Evolutionary conservation across 2,329 filamentous ascomycete genomes (phyloP).

Genomic region (Colletotrichum aenigma): DNA sequence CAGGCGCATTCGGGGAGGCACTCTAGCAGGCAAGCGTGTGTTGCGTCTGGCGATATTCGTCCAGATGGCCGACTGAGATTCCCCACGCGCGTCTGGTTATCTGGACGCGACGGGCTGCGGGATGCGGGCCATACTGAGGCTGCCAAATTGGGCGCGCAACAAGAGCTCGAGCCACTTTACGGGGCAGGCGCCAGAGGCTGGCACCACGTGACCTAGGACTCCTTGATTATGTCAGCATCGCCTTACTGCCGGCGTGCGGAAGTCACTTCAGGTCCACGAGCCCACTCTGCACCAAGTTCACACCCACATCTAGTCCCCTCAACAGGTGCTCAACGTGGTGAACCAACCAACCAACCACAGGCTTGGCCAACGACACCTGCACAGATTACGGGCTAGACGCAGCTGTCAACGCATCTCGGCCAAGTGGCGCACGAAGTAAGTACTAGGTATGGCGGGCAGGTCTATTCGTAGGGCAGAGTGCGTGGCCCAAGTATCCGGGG

Average conservation of each 20-base stretch:
- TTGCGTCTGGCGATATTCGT: slow-evolving; percentile 2
- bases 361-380: not conserved
- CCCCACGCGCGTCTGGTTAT: slow-evolving; percentile 14
- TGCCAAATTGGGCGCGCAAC: not conserved
- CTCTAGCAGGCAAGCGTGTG: not conserved
- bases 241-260: no score
- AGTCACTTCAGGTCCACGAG: not conserved
- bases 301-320: not conserved
- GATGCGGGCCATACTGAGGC: not conserved
- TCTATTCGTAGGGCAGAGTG: not conserved
- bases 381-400: not conserved
- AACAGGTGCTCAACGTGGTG: not conserved
- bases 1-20: slow-evolving; percentile 10
- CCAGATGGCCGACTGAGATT: not conserved
- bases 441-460: not conserved
- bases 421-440: not conserved
- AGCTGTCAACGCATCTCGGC: not conserved
- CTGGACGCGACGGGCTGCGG: slow-evolving; percentile 1
- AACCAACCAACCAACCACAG: slow-evolving; percentile 10
- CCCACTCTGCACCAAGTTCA: not conserved
- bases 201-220: not conserved
- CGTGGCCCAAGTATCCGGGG: not conserved
- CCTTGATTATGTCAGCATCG: not conserved
- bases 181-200: not conserved
- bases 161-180: not conserved